Evolutionary conservation across 2,329 filamentous ascomycete species (phyloP).

Genomic region (Paecilomyces formosus): DNA sequence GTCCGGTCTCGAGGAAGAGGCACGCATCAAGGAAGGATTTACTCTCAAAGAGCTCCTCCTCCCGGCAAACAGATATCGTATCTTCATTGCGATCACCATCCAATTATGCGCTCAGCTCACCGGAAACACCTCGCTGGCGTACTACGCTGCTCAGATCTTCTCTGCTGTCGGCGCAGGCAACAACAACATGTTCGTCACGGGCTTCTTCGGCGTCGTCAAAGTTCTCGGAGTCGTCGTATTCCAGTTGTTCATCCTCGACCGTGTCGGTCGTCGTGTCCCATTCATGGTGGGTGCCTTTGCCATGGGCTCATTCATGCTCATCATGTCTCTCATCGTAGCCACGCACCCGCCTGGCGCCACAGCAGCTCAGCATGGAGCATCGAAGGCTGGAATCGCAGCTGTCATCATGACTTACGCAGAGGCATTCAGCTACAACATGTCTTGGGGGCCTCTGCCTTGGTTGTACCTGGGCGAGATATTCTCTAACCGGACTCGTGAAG

Average conservation of each 20-base stretch:
- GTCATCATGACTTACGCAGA: slow-evolving; percentile 47
- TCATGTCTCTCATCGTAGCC: slow-evolving; percentile 43
- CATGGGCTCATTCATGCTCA: slow-evolving; percentile 48
- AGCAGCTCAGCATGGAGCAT: slow-evolving; percentile 21
- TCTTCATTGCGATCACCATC: slow-evolving; percentile 44
- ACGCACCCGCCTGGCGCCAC: slow-evolving; percentile 34
- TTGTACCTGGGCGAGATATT: slow-evolving; percentile 31
- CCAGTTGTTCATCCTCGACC: slow-evolving; percentile 43
- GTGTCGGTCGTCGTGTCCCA: slow-evolving; percentile 41
- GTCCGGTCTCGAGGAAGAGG: slow-evolving; percentile 42
- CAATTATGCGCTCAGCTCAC: slow-evolving; percentile 45
- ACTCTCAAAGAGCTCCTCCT: slow-evolving; percentile 42
- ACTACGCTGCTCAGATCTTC: slow-evolving; percentile 49
- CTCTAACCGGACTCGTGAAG: slow-evolving; percentile 27
- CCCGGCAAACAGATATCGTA: slow-evolving; percentile 41
- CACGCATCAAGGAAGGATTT: slow-evolving; percentile 37
- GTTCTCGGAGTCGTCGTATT: slow-evolving; percentile 42
- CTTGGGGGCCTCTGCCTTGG: slow-evolving; percentile 31
- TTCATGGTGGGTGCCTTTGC: slow-evolving; percentile 43
- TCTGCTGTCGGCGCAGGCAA: slow-evolving; percentile 42
- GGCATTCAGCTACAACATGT: slow-evolving; percentile 35
- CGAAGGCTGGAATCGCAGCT: slow-evolving; percentile 37
- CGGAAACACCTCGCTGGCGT: slow-evolving; percentile 45
- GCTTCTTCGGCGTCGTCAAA: slow-evolving; percentile 48
- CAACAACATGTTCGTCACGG: slow-evolving; percentile 43